Conservation (phyloP, 108 stramenopile species). For the Cyclotella sp. region DNA sequence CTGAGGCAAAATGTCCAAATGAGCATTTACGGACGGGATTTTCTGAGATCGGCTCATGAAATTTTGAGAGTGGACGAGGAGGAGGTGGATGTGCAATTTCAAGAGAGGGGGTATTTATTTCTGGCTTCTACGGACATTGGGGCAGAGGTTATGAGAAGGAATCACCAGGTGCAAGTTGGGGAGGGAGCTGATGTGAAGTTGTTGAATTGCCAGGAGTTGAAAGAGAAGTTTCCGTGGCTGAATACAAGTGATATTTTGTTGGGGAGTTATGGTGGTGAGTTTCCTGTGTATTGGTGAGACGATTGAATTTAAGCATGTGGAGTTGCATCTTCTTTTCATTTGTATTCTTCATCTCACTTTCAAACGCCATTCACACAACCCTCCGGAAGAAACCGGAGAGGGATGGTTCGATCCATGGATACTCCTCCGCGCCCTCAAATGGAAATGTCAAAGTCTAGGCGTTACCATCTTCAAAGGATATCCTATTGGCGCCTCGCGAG, state of each 20-base stretch:
- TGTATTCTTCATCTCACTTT: background rate
- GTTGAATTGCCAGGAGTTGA: constrained; percentile 46
- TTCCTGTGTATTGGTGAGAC: background rate
- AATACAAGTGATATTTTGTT: constrained; percentile 61
- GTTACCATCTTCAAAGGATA: constrained; percentile 53
- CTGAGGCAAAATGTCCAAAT: constrained; percentile 72
- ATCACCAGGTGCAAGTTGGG: constrained; percentile 52
- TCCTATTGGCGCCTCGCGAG: constrained; percentile 25
- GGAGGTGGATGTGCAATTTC: constrained; percentile 62
- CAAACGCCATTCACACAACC: background rate
- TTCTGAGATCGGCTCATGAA: constrained; percentile 45
- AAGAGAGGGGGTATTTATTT: constrained; percentile 79
- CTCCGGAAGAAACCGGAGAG: constrained; percentile 45
- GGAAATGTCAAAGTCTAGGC: constrained; percentile 57
- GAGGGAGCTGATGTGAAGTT: constrained; percentile 53
- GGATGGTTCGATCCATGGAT: constrained; percentile 87
- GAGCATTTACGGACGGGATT: constrained; percentile 70
- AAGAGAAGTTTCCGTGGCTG: constrained; percentile 69
- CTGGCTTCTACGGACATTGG: constrained; percentile 57
- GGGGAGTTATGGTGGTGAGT: constrained; percentile 59
- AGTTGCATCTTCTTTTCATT: background rate
- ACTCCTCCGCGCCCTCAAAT: constrained; percentile 53
- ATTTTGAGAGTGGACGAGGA: constrained; percentile 38
- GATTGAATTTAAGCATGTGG: background rate
- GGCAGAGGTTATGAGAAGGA: constrained; percentile 47